Conservation (phyloP, 2,329 filamentous ascomycete species). For the Didymella arachidicola region DNA sequence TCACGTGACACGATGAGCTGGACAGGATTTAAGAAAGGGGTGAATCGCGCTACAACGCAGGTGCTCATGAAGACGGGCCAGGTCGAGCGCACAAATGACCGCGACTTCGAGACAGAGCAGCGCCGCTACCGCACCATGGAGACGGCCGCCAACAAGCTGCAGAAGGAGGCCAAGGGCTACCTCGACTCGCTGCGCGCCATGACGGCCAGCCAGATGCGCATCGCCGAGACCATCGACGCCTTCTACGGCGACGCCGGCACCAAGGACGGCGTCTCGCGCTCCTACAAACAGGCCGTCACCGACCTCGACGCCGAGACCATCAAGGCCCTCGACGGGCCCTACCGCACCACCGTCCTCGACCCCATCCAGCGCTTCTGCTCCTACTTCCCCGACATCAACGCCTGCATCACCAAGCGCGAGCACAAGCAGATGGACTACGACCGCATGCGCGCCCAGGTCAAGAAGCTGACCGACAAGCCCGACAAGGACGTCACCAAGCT, state of each 20-base stretch:
- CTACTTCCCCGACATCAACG: slow-evolving; percentile 98
- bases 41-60: slow-evolving; percentile 98
- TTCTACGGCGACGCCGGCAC: slow-evolving; percentile 98
- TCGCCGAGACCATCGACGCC: slow-evolving; percentile 98
- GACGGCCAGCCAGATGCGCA: slow-evolving; percentile 99
- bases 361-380: slow-evolving; percentile 96
- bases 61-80: slow-evolving; percentile 99
- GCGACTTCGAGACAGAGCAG: slow-evolving; percentile 98
- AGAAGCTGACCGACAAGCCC: slow-evolving; percentile 96
- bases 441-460: slow-evolving; percentile 91
- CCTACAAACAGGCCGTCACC: slow-evolving; percentile 98
- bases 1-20: slow-evolving; percentile 48
- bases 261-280: slow-evolving; percentile 91
- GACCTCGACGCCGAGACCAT: slow-evolving; percentile 98
- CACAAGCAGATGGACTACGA: slow-evolving; percentile 99
- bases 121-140: slow-evolving; percentile 98
- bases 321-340: slow-evolving; percentile 96
- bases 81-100: slow-evolving; percentile 98
- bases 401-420: slow-evolving; percentile 98
- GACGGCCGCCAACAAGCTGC: slow-evolving; percentile 85
- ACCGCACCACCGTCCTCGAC: slow-evolving; percentile 91
- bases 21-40: slow-evolving; percentile 94
- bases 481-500: slow-evolving; percentile 98
- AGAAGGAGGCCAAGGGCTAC: slow-evolving; percentile 98
- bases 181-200: slow-evolving; percentile 96